Percentiles rank a stretch among this genome's conserved stretches.
Evolutionary conservation across 306 rosid genomes (phyloP).

Genomic region (Biancaea sappan): DNA sequence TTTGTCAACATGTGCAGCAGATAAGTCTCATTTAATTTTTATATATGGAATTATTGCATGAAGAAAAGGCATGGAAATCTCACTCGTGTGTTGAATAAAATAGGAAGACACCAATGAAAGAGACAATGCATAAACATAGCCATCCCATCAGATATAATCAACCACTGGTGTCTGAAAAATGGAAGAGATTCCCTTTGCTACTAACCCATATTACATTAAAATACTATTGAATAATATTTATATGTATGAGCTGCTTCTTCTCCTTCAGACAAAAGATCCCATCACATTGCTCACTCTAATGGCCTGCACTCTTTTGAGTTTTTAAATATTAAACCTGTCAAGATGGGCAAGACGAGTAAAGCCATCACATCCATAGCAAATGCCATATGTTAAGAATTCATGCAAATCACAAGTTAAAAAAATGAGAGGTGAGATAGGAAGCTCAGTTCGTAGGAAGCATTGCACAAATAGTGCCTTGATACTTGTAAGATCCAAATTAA

Average conservation of each 20-base stretch:
- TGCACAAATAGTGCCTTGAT: background rate
- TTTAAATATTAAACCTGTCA: background rate
- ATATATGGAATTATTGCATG: background rate
- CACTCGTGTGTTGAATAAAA: background rate
- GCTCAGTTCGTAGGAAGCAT: constrained; percentile 28
- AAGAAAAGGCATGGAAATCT: background rate
- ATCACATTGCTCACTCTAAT: background rate
- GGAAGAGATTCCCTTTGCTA: background rate
- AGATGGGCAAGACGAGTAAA: background rate
- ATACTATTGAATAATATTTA: background rate
- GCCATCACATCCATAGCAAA: background rate
- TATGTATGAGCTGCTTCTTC: background rate
- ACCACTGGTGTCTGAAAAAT: no score
- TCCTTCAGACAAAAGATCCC: background rate
- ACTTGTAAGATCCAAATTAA: constrained; percentile 20
- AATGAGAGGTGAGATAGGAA: background rate
- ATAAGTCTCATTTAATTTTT: constrained; percentile 2
- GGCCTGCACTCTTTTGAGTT: background rate
- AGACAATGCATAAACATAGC: no score
- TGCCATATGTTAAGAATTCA: no score
- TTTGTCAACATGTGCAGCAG: background rate
- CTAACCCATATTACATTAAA: background rate
- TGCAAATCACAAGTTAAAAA: background rate
- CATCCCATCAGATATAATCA: no score
- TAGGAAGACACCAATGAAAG: background rate